phyloP scores from a whole-genome alignment of 1,139 yeast species.

The Pneumocystis carinii region DNA sequence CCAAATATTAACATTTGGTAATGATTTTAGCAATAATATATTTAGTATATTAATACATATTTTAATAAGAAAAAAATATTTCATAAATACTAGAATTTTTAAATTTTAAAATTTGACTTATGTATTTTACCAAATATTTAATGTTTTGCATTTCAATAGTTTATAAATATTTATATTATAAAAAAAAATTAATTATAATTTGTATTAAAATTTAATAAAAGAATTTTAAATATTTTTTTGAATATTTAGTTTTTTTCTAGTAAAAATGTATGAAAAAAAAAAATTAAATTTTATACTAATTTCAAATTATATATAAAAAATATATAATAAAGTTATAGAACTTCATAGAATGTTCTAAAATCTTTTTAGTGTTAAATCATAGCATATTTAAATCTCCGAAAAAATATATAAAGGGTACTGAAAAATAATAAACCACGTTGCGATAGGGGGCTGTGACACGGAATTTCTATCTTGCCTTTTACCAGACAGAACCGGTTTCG shows the following conservation, averaged over 20 bases:
- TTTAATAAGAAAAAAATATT: too few relatives aligned
- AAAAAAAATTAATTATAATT: not conserved
- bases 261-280: not conserved
- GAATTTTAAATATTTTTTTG: not conserved
- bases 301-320: not conserved
- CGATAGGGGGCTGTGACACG: conserved; percentile 1
- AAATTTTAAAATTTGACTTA: not conserved
- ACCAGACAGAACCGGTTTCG: conserved; percentile 1
- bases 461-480: conserved; percentile 1
- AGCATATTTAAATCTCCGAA: not conserved
- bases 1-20: not conserved
- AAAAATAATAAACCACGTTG: not conserved
- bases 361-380: not conserved
- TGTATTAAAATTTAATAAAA: not conserved
- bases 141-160: not conserved
- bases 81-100: not conserved
- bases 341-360: not conserved
- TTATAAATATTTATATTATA: not conserved
- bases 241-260: too few relatives aligned
- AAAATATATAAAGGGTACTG: not conserved
- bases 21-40: too few relatives aligned
- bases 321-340: not conserved
- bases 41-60: too few relatives aligned
- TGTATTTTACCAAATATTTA: not conserved
- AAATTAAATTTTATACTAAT: not conserved